Conservation (phyloP, 2,329 filamentous ascomycete species). For the Trichoderma pleuroti region DNA sequence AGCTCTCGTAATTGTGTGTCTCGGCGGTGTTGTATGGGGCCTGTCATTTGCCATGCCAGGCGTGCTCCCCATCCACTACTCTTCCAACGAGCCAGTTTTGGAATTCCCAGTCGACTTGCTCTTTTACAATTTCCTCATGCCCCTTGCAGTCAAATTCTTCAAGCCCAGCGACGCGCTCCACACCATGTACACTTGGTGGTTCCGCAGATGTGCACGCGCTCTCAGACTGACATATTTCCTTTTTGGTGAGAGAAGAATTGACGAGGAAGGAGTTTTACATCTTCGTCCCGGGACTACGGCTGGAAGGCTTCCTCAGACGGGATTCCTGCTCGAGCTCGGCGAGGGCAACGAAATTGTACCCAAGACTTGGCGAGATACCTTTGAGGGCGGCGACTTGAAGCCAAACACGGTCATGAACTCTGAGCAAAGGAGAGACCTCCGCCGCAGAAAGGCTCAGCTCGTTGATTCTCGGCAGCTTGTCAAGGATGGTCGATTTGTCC, state of each 20-base stretch:
- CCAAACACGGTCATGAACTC: slow-evolving; percentile 36
- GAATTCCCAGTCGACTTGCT: slow-evolving; percentile 93
- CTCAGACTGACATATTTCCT: slow-evolving; percentile 88
- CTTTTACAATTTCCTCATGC: slow-evolving; percentile 96
- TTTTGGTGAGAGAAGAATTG: slow-evolving; percentile 74
- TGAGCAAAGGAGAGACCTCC: slow-evolving; percentile 36
- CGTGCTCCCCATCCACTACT: slow-evolving; percentile 89
- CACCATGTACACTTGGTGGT: slow-evolving; percentile 93
- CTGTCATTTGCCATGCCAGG: slow-evolving; percentile 63
- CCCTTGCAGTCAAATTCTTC: slow-evolving; percentile 77
- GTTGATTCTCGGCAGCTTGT: slow-evolving; percentile 53
- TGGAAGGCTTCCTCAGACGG: slow-evolving; percentile 37
- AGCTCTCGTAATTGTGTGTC: slow-evolving; percentile 83
- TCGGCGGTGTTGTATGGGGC: slow-evolving; percentile 96
- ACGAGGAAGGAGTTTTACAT: slow-evolving; percentile 73
- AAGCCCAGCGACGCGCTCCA: slow-evolving; percentile 82
- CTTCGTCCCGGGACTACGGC: slow-evolving; percentile 37
- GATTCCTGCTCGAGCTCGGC: slow-evolving; percentile 46
- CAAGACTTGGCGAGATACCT: slow-evolving; percentile 56
- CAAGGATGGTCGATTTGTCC: slow-evolving; percentile 76
- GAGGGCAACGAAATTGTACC: slow-evolving; percentile 41
- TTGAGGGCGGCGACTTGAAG: slow-evolving; percentile 47
- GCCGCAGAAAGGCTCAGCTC: slow-evolving; percentile 42
- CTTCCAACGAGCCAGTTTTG: slow-evolving; percentile 83
- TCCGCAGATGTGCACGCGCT: slow-evolving; percentile 75